A percentile compares a stretch with the other conserved stretches of the same genome.
These are phyloP conservation scores for cucumber (Cucumis sativus) DNA, from an alignment of 306 rosid species.

Conservation along the genomic window DNA sequence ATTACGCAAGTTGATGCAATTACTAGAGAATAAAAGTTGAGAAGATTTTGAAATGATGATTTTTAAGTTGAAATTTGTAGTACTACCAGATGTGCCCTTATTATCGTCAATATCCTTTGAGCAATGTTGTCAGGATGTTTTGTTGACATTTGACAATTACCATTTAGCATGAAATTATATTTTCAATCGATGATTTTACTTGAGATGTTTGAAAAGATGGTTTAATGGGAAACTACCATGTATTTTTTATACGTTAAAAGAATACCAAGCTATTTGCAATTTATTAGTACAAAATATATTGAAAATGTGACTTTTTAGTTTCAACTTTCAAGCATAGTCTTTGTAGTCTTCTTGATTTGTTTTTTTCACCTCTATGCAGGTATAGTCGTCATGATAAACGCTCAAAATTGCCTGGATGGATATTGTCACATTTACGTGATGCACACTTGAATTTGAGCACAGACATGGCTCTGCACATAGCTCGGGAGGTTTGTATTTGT, in stretches of 20 bases:
- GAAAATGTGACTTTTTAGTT: neutral
- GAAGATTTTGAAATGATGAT: no score
- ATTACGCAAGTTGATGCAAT: no score
- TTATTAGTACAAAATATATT: neutral
- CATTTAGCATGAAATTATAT: no score
- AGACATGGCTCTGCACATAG: constrained; percentile 95
- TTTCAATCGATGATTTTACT: no score
- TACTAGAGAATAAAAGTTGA: no score
- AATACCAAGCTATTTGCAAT: neutral
- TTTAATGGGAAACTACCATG: neutral
- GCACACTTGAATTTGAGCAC: constrained; percentile 95
- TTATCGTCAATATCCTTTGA: no score
- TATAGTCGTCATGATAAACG: constrained; percentile 96
- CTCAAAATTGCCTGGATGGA: constrained; percentile 93
- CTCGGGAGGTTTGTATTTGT: constrained; percentile 57
- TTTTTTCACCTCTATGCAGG: constrained; percentile 24
- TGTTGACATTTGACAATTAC: no score
- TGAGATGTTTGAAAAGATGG: no score
- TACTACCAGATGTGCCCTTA: no score
- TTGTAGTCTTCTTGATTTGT: neutral
- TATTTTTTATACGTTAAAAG: no score
- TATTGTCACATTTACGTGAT: constrained; percentile 78
- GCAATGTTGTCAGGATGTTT: no score
- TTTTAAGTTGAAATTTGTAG: no score
- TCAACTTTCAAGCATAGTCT: neutral